Evolutionary conservation across 1,284 basidiomycete genomes (phyloP).

Genomic region (Ceratobasidium sp.): DNA sequence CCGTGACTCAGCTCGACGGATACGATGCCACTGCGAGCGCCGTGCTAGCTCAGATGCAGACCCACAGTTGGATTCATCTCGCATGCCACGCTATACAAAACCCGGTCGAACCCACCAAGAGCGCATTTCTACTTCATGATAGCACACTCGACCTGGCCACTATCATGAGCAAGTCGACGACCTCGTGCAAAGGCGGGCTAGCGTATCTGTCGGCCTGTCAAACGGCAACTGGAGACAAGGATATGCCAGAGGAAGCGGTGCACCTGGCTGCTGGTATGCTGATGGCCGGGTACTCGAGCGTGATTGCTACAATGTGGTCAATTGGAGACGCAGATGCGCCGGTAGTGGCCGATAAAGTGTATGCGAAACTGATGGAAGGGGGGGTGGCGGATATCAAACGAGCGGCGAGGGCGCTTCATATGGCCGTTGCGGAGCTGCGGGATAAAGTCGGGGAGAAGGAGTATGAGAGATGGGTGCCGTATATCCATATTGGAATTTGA

Average conservation of each 20-base stretch:
- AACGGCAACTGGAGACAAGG: slow-evolving; percentile 24
- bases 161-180: neutral
- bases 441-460: neutral
- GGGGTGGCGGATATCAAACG: neutral
- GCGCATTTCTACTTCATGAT: slow-evolving; percentile 24
- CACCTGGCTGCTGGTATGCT: neutral
- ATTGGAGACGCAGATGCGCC: slow-evolving; percentile 17
- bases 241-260: slow-evolving; percentile 10
- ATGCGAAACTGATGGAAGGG: slow-evolving; percentile 2
- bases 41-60: neutral
- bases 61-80: slow-evolving; percentile 22
- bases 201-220: slow-evolving; percentile 23
- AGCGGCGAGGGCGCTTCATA: neutral
- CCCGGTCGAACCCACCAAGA: neutral
- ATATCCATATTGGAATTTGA: slow-evolving; percentile 4
- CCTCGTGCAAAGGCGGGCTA: neutral
- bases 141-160: slow-evolving; percentile 1
- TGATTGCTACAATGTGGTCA: slow-evolving; percentile 22
- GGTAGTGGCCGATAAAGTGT: neutral
- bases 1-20: neutral
- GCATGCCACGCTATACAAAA: slow-evolving; percentile 35
- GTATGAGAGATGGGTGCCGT: neutral
- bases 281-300: neutral
- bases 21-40: neutral
- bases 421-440: neutral